phyloP scores from a whole-genome alignment of 352 stramenopile species.

The Plasmopara muralis region DNA sequence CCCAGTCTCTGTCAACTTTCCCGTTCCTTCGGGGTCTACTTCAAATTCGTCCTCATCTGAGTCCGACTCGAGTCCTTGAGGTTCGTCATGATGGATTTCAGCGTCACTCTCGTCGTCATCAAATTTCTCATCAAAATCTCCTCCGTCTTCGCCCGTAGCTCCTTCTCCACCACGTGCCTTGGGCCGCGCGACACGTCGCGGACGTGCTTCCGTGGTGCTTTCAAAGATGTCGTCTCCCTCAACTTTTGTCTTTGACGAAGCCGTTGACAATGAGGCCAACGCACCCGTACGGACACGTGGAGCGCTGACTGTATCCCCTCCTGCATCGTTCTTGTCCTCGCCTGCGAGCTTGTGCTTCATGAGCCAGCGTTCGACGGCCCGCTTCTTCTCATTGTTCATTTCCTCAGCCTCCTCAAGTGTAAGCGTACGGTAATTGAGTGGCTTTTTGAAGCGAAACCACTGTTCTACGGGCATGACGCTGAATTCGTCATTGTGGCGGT shows the following conservation, averaged over 20 bases:
- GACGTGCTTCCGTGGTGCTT: conserved; percentile 38
- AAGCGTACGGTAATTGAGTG: conserved; percentile 74
- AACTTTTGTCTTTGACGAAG: conserved; percentile 23
- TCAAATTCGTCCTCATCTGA: conserved; percentile 76
- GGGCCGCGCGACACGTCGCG: conserved; percentile 38
- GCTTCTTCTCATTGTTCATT: conserved; percentile 87
- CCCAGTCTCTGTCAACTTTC: conserved; percentile 74
- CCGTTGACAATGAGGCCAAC: conserved; percentile 10
- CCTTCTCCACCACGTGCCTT: conserved; percentile 46
- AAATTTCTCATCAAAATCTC: conserved; percentile 85
- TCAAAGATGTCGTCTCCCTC: conserved; percentile 64
- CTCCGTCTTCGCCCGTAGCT: conserved; percentile 70
- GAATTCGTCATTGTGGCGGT: conserved; percentile 84
- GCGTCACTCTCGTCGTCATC: conserved; percentile 82
- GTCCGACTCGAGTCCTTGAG: conserved; percentile 56
- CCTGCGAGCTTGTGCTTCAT: conserved; percentile 84
- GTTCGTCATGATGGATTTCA: conserved; percentile 71
- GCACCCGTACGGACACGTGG: conserved; percentile 67
- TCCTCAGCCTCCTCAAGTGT: conserved; percentile 81
- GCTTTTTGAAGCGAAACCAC: conserved; percentile 88
- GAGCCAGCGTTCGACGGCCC: conserved; percentile 79
- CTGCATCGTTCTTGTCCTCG: conserved; percentile 53
- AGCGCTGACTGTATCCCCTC: conserved; percentile 53
- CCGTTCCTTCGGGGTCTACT: conserved; percentile 55
- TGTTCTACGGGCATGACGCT: conserved; percentile 82